Evolutionary conservation across 2,329 filamentous ascomycete genomes (phyloP), one percentile per base, ranked within the genome.

Genomic region (Trichoderma guizhouense): DNA sequence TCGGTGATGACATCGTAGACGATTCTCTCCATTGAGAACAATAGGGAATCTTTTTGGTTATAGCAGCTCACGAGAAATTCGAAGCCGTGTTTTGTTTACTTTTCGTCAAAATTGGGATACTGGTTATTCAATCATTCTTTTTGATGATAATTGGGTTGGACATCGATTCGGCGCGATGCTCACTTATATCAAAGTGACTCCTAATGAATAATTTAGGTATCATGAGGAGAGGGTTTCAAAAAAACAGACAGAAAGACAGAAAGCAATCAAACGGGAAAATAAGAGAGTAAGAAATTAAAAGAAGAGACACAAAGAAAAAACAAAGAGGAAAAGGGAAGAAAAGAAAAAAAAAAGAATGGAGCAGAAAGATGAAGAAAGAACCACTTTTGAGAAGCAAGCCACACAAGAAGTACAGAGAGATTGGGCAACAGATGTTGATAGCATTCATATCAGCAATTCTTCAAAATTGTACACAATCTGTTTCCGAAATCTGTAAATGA

Each of bases 371-470:
- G 36, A 7, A 18, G 3, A 5, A 36, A 36, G 15, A 18, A 39
- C 4, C 7, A 0, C 7, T 18, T 39, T 39, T 39, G 36, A 18
- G 36, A 39, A 39, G 36, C 36, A 18, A 18, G 6, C 7, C 36
- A 18, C 15, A 18, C 6, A n/a, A 21, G 3, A 12, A 12, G n/a
- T 5, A 12, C 5, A 24, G 9, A 11, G 43, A 12, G 14, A 51
- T 24, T 12, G n/a, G 24, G 12, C n/a, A 11, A 11, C 2, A 51
- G n/a, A 24, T 51, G 11, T 21, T 12, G 9, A 51, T 14, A 21
- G 11, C 43, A n/a, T 21, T 11, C 9, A 24, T 5, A 12, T 3
- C 9, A 12, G 4, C 1, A 6, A 0, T 21, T 21, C 4, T 1
- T n/a, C 11, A 2, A 11, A 51, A 24, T 12, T 14, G 2, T 5